Base-by-base conservation (phyloP, 176 grass and related monocot species). In the Paspalum notatum region DNA sequence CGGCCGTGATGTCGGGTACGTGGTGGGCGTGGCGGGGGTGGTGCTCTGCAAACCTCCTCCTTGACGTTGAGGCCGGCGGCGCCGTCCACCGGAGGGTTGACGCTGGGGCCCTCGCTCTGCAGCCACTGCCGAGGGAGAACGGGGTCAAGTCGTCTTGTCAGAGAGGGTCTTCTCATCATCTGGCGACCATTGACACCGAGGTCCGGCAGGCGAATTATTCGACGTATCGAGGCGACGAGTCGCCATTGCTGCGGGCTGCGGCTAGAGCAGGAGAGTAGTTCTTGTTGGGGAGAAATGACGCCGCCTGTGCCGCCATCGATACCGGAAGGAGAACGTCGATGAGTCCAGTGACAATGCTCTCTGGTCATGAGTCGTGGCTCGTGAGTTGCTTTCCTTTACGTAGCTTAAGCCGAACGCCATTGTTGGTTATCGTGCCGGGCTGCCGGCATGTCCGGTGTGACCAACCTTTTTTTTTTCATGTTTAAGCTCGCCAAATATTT, bases 31-130 rank as follows among this genome's bases (percentile, higher is more conserved):
- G 11, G 66, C 78, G 13, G 93, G 88, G 40, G 82, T 91, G 2
- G 24, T 80, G 37, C 85, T 97, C 24, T 93, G 90, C 71, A 2
- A 87, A 92, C 70, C 82, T 72, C 50, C 81, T 82, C 66, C 83
- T 90, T 61, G 87, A 81, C 62, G 81, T 81, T 4, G 81, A 90
- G 3, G 72, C 74, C 0, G 74, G 81, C 47, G 59, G 86, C 52
- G n/a, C n/a, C n/a, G 69, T 74, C 45, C 20, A 3, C 22, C 2
- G 6, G 10, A 56, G 50, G 38, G 74, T 7, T 38, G 58, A 68
- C 11, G 47, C 8, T 9, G 68, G 27, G 3, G 32, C 5, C 18
- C 3, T 4, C 15, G 2, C n/a, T 5, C 44, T 82, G 8, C 85
- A 51, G 53, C 62, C 85, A 26, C 43, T 75, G 77, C 85, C 85